Evolutionary conservation across 192 early-diverging fungal species (phyloP).

Genomic region (Coemansia sp.): DNA sequence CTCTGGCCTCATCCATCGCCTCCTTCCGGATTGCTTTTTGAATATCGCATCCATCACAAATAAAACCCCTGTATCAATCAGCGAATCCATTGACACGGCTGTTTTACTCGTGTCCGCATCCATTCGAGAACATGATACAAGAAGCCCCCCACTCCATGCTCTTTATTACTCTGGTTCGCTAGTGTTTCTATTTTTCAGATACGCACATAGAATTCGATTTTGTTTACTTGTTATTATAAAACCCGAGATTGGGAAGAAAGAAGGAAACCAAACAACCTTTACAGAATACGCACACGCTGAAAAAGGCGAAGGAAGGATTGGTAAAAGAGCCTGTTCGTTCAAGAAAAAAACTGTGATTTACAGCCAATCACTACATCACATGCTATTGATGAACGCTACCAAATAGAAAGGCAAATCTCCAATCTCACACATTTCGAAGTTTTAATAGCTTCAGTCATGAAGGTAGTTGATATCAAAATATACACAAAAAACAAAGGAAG

Average conservation of each 20-base stretch:
- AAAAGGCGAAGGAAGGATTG: background rate
- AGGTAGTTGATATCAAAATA: too few relatives aligned
- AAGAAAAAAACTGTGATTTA: background rate
- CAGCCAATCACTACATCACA: background rate
- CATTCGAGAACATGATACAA: background rate
- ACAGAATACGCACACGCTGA: background rate
- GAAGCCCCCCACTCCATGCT: background rate
- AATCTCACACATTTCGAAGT: too few relatives aligned
- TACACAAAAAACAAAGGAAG: too few relatives aligned
- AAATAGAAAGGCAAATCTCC: too few relatives aligned
- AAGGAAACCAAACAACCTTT: slow-evolving; percentile 6
- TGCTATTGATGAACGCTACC: background rate
- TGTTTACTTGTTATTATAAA: slow-evolving; percentile 31
- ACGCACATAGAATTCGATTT: slow-evolving; percentile 49
- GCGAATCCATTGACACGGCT: slow-evolving; percentile 5
- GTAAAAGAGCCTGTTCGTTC: background rate
- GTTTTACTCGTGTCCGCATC: background rate
- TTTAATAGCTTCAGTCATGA: too few relatives aligned
- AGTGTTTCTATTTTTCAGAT: slow-evolving; percentile 5
- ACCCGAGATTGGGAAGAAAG: slow-evolving; percentile 43
- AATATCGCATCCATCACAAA: slow-evolving; percentile 5
- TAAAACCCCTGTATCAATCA: background rate
- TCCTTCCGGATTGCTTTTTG: background rate
- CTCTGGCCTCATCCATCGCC: background rate
- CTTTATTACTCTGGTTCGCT: background rate